A percentile compares a stretch with the other conserved stretches of the same genome.
Conservation (phyloP, 257 asterid genomes). For the Solanum microdontum region DNA sequence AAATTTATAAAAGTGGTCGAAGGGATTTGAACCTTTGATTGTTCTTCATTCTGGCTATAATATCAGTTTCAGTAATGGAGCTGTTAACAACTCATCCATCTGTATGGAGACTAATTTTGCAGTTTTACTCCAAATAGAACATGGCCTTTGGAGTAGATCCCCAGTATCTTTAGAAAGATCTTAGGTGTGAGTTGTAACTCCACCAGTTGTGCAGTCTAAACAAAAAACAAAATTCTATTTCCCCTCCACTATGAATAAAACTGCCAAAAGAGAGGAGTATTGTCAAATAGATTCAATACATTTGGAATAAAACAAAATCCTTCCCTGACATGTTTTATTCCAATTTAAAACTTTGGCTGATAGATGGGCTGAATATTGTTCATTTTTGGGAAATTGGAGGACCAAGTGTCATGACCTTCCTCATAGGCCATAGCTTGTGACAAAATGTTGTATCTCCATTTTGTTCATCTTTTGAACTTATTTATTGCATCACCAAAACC, state of each 20-base stretch:
- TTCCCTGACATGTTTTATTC: background rate
- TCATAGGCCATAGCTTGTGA: background rate
- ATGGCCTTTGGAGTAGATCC: background rate
- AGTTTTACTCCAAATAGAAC: background rate
- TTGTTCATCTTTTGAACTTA: background rate
- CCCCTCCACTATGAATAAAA: background rate
- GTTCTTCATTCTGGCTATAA: background rate
- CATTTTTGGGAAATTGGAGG: background rate
- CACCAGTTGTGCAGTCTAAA: background rate
- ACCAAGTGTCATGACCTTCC: background rate
- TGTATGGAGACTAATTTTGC: background rate
- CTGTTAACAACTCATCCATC: background rate
- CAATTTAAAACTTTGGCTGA: background rate
- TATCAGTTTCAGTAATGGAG: background rate
- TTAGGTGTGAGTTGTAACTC: background rate
- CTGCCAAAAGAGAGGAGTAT: background rate
- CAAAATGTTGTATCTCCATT: background rate
- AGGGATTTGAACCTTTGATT: background rate
- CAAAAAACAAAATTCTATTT: background rate
- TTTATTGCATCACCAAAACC: background rate
- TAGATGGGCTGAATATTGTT: background rate
- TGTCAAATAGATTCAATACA: background rate
- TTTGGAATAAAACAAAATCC: background rate
- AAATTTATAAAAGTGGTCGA: background rate
- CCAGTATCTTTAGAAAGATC: background rate